These are phyloP conservation scores for Paecilomyces niveus DNA, from an alignment of 2,329 filamentous ascomycete species.

Conservation along the genomic window DNA sequence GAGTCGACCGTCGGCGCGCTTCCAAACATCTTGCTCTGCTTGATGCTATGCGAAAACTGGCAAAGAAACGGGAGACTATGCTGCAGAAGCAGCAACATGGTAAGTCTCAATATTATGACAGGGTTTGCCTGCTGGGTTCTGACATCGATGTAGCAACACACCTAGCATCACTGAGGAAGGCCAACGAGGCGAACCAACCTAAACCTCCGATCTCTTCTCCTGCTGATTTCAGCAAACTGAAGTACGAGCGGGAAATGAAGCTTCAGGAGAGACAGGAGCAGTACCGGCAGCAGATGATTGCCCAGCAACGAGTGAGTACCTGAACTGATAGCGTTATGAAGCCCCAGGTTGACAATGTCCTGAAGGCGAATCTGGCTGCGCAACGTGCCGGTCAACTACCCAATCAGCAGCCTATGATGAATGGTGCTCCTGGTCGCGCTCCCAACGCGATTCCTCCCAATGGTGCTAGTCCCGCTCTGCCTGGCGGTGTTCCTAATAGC, in stretches of 20 bases:
- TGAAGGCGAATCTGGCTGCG: slow-evolving; percentile 34
- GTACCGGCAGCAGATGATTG: slow-evolving; percentile 57
- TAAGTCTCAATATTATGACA: slow-evolving; percentile 21
- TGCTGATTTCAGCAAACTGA: slow-evolving; percentile 81
- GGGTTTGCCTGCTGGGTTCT: slow-evolving; percentile 4
- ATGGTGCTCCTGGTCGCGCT: slow-evolving; percentile 26
- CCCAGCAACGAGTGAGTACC: slow-evolving; percentile 44
- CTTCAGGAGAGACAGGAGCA: slow-evolving; percentile 50
- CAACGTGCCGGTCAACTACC: slow-evolving; percentile 36
- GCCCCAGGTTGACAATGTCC: slow-evolving; percentile 7
- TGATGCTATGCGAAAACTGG: slow-evolving; percentile 90
- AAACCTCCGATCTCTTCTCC: slow-evolving; percentile 64
- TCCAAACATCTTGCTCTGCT: slow-evolving; percentile 83
- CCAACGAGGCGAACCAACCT: slow-evolving; percentile 60
- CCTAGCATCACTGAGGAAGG: slow-evolving; percentile 74
- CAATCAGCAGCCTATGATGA: slow-evolving; percentile 33
- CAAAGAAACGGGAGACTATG: slow-evolving; percentile 83
- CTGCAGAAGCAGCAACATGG: slow-evolving; percentile 81
- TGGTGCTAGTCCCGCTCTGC: slow-evolving; percentile 25
- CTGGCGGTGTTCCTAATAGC: slow-evolving; percentile 32
- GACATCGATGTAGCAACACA: slow-evolving; percentile 45
- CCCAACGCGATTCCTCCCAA: slow-evolving; percentile 34
- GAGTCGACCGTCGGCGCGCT: slow-evolving; percentile 79
- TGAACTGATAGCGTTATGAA: not conserved
- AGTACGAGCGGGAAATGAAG: slow-evolving; percentile 76